These are phyloP conservation scores for Mortierella alpina DNA, from an alignment of 192 early-diverging fungal genomes.

Conservation along the genomic window DNA sequence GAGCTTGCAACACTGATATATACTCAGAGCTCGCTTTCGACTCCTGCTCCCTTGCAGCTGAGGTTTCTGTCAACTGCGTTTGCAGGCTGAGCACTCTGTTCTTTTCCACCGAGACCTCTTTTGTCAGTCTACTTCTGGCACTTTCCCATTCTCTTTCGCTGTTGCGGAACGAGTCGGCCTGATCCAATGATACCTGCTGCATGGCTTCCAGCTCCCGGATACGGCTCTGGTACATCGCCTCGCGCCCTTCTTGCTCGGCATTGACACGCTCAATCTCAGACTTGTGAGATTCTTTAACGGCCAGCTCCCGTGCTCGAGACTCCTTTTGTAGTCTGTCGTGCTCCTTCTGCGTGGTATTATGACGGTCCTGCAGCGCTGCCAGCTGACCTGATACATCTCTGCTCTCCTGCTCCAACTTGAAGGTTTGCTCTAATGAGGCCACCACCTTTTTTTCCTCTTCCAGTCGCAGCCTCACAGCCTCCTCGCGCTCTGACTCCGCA, in stretches of 20 bases:
- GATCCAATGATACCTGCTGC: conserved; percentile 2
- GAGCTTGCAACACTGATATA: conserved; percentile 18
- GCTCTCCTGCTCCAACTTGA: conserved; percentile 22
- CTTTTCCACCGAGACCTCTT: conserved; percentile 2
- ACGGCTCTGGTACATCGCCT: conserved; percentile 11
- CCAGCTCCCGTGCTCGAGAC: conserved; percentile 4
- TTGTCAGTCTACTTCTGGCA: conserved; percentile 2
- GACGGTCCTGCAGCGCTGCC: neutral
- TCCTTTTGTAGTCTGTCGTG: conserved; percentile 8
- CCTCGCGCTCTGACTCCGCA: conserved; percentile 25
- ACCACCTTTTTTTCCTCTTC: conserved; percentile 12
- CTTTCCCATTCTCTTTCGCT: conserved; percentile 28
- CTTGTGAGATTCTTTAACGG: conserved; percentile 15
- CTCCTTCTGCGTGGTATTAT: conserved; percentile 4
- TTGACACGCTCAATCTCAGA: conserved; percentile 12
- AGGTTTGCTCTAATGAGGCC: conserved; percentile 1
- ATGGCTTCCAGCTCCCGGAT: conserved; percentile 31
- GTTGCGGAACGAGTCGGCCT: conserved; percentile 12
- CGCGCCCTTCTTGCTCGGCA: conserved; percentile 9
- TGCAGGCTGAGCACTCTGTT: conserved; percentile 12
- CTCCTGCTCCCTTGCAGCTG: neutral
- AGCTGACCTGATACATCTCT: neutral
- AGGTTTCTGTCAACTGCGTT: conserved; percentile 1
- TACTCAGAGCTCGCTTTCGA: conserved; percentile 6
- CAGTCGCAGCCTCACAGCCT: conserved; percentile 13